Percentiles rank a stretch among this genome's conserved stretches.
Evolutionary conservation across 2,329 filamentous ascomycete species (phyloP).

Genomic region (Fusarium equiseti): DNA sequence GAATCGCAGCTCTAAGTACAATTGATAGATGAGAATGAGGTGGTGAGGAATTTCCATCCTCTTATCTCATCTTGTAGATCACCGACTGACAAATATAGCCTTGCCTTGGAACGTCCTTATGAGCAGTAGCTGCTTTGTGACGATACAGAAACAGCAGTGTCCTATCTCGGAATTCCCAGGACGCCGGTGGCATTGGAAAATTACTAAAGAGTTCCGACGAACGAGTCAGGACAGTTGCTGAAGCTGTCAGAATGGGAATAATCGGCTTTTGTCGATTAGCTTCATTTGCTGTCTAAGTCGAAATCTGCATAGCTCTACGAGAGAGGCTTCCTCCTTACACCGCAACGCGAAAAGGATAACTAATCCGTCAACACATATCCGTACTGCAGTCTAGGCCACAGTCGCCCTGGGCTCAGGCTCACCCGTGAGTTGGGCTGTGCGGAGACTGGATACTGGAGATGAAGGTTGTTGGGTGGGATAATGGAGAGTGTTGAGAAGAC

Average conservation of each 20-base stretch:
- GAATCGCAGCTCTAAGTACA: neutral
- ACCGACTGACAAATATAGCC: neutral
- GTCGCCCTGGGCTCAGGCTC: constrained; percentile 29
- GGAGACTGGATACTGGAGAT: neutral
- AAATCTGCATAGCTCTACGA: neutral
- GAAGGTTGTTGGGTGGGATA: neutral
- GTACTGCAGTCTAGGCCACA: neutral
- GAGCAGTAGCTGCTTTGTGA: neutral
- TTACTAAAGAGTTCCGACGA: neutral
- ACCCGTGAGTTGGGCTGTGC: constrained; percentile 10
- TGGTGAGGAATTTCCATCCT: neutral
- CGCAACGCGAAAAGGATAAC: constrained; percentile 11
- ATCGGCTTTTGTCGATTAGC: constrained; percentile 31
- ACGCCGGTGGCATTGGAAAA: neutral
- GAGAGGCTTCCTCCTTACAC: constrained; percentile 27
- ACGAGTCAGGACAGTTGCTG: neutral
- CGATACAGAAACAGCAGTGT: neutral
- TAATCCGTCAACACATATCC: constrained; percentile 7
- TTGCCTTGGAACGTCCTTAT: neutral
- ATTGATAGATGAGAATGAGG: neutral
- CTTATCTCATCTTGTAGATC: neutral
- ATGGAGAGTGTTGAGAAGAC: neutral
- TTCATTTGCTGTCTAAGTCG: neutral
- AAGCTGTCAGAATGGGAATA: constrained; percentile 41
- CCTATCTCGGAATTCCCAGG: neutral